Conservation (phyloP, 2,329 filamentous ascomycete genomes). For the Botrytis hyacinthi region DNA sequence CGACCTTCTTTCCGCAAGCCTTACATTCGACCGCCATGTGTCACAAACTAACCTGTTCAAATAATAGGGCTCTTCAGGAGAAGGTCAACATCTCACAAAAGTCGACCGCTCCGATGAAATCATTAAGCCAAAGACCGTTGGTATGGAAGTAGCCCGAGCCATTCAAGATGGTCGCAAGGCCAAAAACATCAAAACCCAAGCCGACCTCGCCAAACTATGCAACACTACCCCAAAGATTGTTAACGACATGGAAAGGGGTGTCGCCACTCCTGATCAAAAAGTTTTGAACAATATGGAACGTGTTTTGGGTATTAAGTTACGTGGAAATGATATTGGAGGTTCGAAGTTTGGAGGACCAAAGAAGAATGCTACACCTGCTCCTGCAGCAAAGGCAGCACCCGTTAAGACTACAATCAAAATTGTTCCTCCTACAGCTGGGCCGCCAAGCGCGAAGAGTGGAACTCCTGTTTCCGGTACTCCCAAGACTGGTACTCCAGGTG, state of each 20-base stretch:
- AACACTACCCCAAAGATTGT: slow-evolving; percentile 81
- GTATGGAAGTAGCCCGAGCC: slow-evolving; percentile 74
- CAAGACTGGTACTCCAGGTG: not conserved
- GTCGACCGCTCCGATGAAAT: slow-evolving; percentile 97
- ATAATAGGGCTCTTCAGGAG: slow-evolving; percentile 39
- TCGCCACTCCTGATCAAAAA: slow-evolving; percentile 79
- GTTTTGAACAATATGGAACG: slow-evolving; percentile 75
- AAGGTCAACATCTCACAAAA: slow-evolving; percentile 96
- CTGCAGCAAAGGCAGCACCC: slow-evolving; percentile 18
- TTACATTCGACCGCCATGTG: not conserved
- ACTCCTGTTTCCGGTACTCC: not conserved
- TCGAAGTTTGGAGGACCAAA: slow-evolving; percentile 65
- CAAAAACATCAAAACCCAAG: slow-evolving; percentile 90
- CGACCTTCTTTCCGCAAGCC: slow-evolving; percentile 4
- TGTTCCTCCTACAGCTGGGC: slow-evolving; percentile 1
- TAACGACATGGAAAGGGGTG: slow-evolving; percentile 81
- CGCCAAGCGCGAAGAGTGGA: not conserved
- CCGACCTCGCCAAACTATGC: slow-evolving; percentile 79
- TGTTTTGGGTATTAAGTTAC: slow-evolving; percentile 82
- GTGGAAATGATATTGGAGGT: slow-evolving; percentile 80
- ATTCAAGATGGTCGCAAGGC: slow-evolving; percentile 78
- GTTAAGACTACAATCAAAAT: slow-evolving; percentile 24
- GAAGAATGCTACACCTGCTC: slow-evolving; percentile 24
- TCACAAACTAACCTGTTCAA: slow-evolving; percentile 22
- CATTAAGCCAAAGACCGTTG: slow-evolving; percentile 92